Percentiles rank a stretch among this genome's conserved stretches.
Conservation (phyloP, 1,284 basidiomycete species). For the Anthracocystis walkeri region DNA sequence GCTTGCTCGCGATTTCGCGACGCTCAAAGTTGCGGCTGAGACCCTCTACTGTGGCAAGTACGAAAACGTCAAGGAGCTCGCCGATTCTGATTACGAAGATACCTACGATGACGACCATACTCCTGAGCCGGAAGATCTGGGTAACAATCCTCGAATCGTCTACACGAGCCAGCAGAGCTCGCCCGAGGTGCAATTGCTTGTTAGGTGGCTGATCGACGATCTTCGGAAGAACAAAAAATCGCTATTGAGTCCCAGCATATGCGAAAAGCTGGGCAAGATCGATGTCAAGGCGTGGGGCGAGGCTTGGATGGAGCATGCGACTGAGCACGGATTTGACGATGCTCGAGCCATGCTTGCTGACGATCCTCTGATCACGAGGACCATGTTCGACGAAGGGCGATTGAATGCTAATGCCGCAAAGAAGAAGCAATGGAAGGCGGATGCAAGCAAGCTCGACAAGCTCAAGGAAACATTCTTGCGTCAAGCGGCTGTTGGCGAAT, state of each 20-base stretch:
- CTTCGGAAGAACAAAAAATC: not conserved
- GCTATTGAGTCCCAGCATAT: not conserved
- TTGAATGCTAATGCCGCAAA: not conserved
- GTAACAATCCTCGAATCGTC: slow-evolving; percentile 23
- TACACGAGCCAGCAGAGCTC: slow-evolving; percentile 28
- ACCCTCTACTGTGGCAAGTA: not conserved
- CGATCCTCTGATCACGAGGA: slow-evolving; percentile 36
- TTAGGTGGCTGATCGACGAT: slow-evolving; percentile 2
- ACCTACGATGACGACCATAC: not conserved
- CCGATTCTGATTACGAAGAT: slow-evolving; percentile 5
- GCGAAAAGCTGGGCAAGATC: slow-evolving; percentile 15
- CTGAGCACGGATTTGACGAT: slow-evolving; percentile 29
- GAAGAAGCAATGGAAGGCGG: slow-evolving; percentile 12
- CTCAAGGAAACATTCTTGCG: slow-evolving; percentile 11
- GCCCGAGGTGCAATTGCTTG: slow-evolving; percentile 16
- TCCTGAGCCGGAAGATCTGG: slow-evolving; percentile 5
- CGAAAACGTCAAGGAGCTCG: not conserved
- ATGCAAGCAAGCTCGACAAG: not conserved
- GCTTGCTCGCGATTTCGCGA: slow-evolving; percentile 9
- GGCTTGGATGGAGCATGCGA: slow-evolving; percentile 33
- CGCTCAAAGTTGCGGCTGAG: slow-evolving; percentile 7
- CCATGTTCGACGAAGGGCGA: slow-evolving; percentile 40
- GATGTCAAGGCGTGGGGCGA: slow-evolving; percentile 16
- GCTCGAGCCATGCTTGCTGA: slow-evolving; percentile 36
- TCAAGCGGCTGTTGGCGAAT: slow-evolving; percentile 8